Base-by-base conservation (phyloP, 768 basidiomycete species). In the Leucosporidium creatinivorum region DNA sequence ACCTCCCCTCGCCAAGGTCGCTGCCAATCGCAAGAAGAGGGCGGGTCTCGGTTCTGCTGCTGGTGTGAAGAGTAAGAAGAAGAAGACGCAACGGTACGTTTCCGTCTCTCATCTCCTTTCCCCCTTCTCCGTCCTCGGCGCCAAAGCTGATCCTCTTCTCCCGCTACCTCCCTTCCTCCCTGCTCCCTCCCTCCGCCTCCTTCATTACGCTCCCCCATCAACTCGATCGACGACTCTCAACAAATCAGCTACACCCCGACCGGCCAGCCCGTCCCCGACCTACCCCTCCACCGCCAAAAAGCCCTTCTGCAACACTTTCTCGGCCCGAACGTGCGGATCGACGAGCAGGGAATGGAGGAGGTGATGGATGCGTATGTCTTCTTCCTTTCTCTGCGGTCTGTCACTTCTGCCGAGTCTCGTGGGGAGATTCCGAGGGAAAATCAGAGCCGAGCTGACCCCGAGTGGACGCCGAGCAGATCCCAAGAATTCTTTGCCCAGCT, bases 281-380 rank as follows among this genome's bases (percentile, higher is more conserved):
- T 65, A 1, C 64, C 64, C 10, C 15, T 19, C 5, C 23, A 51
- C 13, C 36, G 49, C 26, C 56, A 58, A n/a, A 65, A 65, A 36
- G 33, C 58, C 15, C 64, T 65, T 17, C 55, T 65, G 26, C 64
- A 59, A 51, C 64, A 65, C 39, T 65, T 59, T 51, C 51, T 65
- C 28, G 58, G 64, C 13, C 58, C 58, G 21, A 44, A 47, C 28
- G 44, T 65, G 39, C 60, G 48, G 58, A 10, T 65, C 21, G 64
- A 65, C 31, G 51, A 60, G 9, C 21, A 9, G 8, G 58, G 39
- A 1, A 50, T 65, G 7, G 64, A 65, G 2, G 64, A 51, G 15
- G 28, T 65, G 23, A 44, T 60, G 58, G 58, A 65, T 17, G 64
- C 64, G 64, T 65, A 39, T 39, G 64, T 48, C 28, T 26, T 15